Evolutionary conservation across 768 basidiomycete genomes (phyloP).

Genomic region (Arthromyces matolae): DNA sequence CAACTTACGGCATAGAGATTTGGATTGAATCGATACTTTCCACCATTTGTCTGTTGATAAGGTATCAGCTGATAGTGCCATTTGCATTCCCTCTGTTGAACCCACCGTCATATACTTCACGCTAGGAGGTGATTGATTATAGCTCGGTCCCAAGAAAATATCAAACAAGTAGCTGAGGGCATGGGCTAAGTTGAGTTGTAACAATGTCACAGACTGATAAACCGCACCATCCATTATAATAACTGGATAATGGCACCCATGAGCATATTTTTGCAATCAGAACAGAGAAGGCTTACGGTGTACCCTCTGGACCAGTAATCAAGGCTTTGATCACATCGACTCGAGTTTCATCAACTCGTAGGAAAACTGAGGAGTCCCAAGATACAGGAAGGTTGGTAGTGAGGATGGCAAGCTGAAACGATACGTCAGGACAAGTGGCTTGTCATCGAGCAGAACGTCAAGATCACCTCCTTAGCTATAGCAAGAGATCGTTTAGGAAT

Average conservation of each 20-base stretch:
- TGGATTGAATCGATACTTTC: constrained; percentile 89
- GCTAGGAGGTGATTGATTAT: constrained; percentile 82
- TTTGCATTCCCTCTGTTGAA: neutral
- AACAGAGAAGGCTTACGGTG: constrained; percentile 64
- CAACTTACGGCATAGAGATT: constrained; percentile 81
- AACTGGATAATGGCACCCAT: constrained; percentile 38
- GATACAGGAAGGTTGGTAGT: constrained; percentile 93
- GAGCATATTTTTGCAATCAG: constrained; percentile 2
- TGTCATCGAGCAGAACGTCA: constrained; percentile 2
- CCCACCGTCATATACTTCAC: constrained; percentile 62
- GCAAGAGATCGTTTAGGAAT: constrained; percentile 90
- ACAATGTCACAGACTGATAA: neutral
- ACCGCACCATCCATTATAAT: constrained; percentile 86
- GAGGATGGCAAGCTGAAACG: constrained; percentile 75
- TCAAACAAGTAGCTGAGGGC: constrained; percentile 60
- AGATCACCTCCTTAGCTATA: constrained; percentile 85
- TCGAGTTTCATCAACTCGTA: constrained; percentile 88
- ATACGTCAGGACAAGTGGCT: neutral
- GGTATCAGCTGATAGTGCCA: neutral
- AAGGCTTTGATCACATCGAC: constrained; percentile 92
- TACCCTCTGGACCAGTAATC: constrained; percentile 90
- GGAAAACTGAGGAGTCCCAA: constrained; percentile 92
- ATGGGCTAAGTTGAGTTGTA: neutral
- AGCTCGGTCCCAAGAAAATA: constrained; percentile 86
- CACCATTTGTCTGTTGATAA: constrained; percentile 67